Conservation (phyloP, 2,329 filamentous ascomycete genomes). For the Xylariaceae sp. region DNA sequence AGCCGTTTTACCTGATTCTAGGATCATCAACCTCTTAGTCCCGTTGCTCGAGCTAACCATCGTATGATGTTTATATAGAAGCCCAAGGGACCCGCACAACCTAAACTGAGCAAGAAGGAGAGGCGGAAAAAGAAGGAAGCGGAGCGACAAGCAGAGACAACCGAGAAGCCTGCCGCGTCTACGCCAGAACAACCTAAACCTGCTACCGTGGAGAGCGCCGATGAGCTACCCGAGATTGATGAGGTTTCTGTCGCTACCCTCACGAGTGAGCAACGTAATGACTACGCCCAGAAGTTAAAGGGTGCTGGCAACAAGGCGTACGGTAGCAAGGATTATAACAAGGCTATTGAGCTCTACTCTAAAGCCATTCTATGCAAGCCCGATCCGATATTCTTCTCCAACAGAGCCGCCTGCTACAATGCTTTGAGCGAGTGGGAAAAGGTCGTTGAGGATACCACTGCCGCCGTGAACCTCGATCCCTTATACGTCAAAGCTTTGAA, state of each 20-base stretch:
- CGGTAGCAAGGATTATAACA: constrained; percentile 89
- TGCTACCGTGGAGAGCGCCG: constrained; percentile 61
- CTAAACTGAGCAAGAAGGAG: constrained; percentile 89
- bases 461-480: constrained; percentile 89
- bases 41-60: constrained; percentile 16
- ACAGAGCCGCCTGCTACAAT: constrained; percentile 97
- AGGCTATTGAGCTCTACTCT: constrained; percentile 92
- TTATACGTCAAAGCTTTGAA: constrained; percentile 98
- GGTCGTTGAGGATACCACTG: constrained; percentile 95
- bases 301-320: constrained; percentile 96
- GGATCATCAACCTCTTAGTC: not conserved
- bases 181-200: constrained; percentile 52
- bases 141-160: constrained; percentile 60
- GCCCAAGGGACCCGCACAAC: constrained; percentile 53
- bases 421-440: constrained; percentile 92
- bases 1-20: constrained; percentile 31
- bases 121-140: constrained; percentile 85
- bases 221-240: constrained; percentile 73
- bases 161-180: constrained; percentile 45
- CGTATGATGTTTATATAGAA: constrained; percentile 44
- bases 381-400: constrained; percentile 98
- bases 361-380: constrained; percentile 97
- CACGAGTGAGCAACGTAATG: constrained; percentile 73
- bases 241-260: constrained; percentile 60
- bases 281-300: constrained; percentile 90